Percentiles rank a stretch among this genome's conserved stretches.
Evolutionary conservation across 768 basidiomycete species (phyloP).

Genomic region (Kockovaella imperatae): DNA sequence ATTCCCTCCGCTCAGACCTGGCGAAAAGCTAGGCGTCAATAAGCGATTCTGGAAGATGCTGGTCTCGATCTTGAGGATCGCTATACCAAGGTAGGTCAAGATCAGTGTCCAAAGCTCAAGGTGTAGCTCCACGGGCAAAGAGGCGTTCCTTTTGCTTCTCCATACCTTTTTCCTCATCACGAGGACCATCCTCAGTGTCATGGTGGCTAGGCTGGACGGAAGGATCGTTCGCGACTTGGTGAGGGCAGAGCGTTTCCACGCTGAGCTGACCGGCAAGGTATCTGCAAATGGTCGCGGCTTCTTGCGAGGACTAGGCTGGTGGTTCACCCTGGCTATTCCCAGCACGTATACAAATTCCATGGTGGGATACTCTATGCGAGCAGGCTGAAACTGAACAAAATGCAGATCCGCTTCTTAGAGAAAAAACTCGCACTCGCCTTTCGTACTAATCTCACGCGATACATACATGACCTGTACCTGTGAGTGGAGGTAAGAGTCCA

Average conservation of each 20-base stretch:
- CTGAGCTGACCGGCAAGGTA: constrained; percentile 47
- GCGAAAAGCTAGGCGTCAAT: constrained; percentile 57
- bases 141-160: constrained; percentile 61
- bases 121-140: constrained; percentile 49
- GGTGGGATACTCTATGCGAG: constrained; percentile 48
- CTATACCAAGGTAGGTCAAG: constrained; percentile 54
- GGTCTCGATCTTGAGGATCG: constrained; percentile 64
- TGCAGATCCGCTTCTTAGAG: constrained; percentile 78
- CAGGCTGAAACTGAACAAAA: background rate
- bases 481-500: no score
- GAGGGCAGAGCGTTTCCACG: constrained; percentile 14
- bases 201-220: constrained; percentile 82
- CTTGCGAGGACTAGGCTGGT: constrained; percentile 66
- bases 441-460: constrained; percentile 78
- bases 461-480: constrained; percentile 86
- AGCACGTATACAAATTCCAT: constrained; percentile 94
- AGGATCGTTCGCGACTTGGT: constrained; percentile 80
- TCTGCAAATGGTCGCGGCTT: constrained; percentile 81
- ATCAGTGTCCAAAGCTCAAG: background rate
- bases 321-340: constrained; percentile 86
- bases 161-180: constrained; percentile 82
- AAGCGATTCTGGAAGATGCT: constrained; percentile 64
- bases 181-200: constrained; percentile 77
- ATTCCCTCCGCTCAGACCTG: constrained; percentile 57
- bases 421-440: constrained; percentile 73